Base-by-base conservation (phyloP, 495 filamentous ascomycete genomes). In the Daldinia loculata region DNA sequence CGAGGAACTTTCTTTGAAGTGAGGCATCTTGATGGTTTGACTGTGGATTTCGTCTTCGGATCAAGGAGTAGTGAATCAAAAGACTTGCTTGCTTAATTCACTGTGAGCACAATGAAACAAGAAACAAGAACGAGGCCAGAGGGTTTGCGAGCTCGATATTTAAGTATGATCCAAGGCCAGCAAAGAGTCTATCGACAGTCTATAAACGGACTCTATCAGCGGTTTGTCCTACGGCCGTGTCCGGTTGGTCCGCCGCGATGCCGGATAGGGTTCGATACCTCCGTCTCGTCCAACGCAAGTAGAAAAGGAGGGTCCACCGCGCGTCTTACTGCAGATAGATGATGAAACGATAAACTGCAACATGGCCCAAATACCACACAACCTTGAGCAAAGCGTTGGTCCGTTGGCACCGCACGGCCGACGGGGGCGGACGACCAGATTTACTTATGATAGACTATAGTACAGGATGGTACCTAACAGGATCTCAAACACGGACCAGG, bases 1-100 rank as follows among this genome's bases (percentile, higher is more conserved):
- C 52, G 52, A 56, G 52, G 52, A 56, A 56, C 52, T 56, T 56
- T 56, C 52, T 56, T 56, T 56, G 52, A 56, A 56, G 52, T 56
- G 52, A 56, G 52, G 52, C 52, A 56, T 56, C 29, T 55, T 55
- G 51, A 55, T 15, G 29, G 24, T 30, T 56, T 56, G 52, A 56
- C 43, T 56, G 27, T 56, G 52, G 52, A 56, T 56, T 34, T 56
- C 27, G 52, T 48, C 52, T 56, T 56, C 6, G 30, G 52, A 56
- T 30, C 52, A 56, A 56, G 52, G 29, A 30, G 29, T 17, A 56
- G 29, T 22, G 29, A 56, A 56, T 56, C 52, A 36, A 29, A 34
- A 56, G 52, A 34, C 27, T 34, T n/a, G 29, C 52, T 56, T 34
- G 29, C 29, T 56, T 56, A 56, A 32, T 34, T 34, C 52, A 56